Conservation (phyloP, 345 rosid genomes). For the Eucalyptus virginea region DNA sequence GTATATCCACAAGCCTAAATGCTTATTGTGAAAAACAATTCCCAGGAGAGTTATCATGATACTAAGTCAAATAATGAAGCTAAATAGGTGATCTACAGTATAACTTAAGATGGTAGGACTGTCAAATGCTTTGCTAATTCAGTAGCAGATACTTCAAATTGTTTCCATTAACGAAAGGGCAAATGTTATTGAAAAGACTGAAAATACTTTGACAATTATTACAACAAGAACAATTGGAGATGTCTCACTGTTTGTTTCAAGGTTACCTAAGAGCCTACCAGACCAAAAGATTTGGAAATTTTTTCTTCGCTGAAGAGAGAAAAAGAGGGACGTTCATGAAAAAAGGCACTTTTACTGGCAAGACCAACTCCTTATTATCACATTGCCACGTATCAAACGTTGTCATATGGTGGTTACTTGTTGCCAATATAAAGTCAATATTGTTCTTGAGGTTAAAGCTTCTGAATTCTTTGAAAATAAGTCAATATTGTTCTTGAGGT, state of each 20-base stretch:
- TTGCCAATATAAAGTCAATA: neutral
- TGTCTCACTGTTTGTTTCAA: neutral
- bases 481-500: no score
- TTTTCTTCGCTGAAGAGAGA: neutral
- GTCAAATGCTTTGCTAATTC: neutral
- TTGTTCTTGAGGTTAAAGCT: neutral
- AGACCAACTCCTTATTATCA: neutral
- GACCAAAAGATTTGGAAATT: neutral
- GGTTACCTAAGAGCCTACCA: neutral
- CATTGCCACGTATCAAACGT: neutral
- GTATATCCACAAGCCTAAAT: neutral
- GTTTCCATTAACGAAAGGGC: neutral
- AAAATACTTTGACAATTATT: neutral
- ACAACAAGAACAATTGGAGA: neutral
- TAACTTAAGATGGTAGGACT: neutral
- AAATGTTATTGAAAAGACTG: neutral
- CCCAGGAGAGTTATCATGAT: neutral
- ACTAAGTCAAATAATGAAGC: neutral
- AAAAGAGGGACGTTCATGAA: neutral
- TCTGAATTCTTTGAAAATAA: neutral
- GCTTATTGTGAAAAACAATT: neutral
- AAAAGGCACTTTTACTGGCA: neutral
- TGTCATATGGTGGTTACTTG: neutral
- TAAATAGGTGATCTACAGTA: neutral
- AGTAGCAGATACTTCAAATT: neutral